Evolutionary conservation across 2,329 filamentous ascomycete species (phyloP).

Genomic region (Aspergillus ochraceoroseus): DNA sequence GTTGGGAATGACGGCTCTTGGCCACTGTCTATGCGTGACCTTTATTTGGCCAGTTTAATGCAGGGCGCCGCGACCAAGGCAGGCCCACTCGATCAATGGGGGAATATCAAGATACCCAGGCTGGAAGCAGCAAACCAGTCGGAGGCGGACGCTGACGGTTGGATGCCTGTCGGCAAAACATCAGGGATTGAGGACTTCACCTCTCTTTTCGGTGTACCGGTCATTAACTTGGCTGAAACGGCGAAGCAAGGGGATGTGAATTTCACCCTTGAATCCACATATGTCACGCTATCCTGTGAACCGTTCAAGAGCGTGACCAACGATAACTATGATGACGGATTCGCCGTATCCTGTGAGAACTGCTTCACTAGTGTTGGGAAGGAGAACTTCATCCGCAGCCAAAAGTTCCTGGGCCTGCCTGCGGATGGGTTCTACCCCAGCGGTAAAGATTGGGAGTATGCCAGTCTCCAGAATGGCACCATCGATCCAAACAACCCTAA

Average conservation of each 20-base stretch:
- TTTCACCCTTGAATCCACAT: constrained; percentile 8
- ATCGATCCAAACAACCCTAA: background rate
- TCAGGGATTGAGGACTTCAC: constrained; percentile 1
- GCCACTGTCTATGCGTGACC: constrained; percentile 10
- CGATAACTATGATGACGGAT: background rate
- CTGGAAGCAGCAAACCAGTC: constrained; percentile 6
- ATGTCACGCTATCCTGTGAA: constrained; percentile 2
- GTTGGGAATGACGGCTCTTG: constrained; percentile 6
- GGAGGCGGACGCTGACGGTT: background rate
- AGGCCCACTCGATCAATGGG: constrained; percentile 9
- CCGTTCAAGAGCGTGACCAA: background rate
- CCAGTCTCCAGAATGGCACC: background rate
- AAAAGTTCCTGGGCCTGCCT: constrained; percentile 7
- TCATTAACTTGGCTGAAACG: background rate
- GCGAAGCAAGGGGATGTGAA: constrained; percentile 4
- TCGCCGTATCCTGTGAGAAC: constrained; percentile 5
- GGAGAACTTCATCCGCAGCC: background rate
- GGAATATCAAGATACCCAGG: constrained; percentile 9
- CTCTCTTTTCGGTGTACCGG: constrained; percentile 7
- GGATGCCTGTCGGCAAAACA: constrained; percentile 5
- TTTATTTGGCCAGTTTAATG: constrained; percentile 8
- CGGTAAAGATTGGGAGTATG: background rate
- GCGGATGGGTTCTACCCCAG: background rate
- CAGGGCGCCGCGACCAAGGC: constrained; percentile 5
- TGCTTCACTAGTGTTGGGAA: background rate